Base-by-base conservation (phyloP, 2,329 filamentous ascomycete species). In the Helotiales sp. region DNA sequence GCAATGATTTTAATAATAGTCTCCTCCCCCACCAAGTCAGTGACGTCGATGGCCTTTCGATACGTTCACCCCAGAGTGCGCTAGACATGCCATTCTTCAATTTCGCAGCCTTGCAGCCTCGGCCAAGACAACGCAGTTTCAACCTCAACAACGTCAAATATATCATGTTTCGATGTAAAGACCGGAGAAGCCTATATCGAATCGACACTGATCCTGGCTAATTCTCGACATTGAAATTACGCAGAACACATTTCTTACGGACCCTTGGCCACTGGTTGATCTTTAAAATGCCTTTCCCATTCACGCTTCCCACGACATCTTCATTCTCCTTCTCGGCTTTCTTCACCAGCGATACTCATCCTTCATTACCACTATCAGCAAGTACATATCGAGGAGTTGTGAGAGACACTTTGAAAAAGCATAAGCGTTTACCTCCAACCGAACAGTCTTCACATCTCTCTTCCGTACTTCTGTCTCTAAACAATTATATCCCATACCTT, bases 271-370 rank as follows among this genome's bases (percentile, higher is more conserved):
- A 44, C 22, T 15, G 8, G 22, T 27, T 44, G 8, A 44, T 44
- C 22, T 25, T 22, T 38, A 25, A 42, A 17, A 98, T 98, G 95
- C 93, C 93, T 30, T 98, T 90, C 71, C 89, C 90, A 12, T 97
- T 96, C 70, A 77, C 84, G 10, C 84, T 98, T 30, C 93, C 95
- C 1, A 98, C 93, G 0, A 97, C 93, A 5, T 96, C 92, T 31
- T 84, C 88, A 54, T 88, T 96, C 70, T 87, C 90, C 52, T 93
- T 96, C 71, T 88, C 90, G 22, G 80, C 87, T 34, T 89, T 81
- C 73, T 88, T 96, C 74, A 82, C 77, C 67, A 93, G 89, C 69
- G 84, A 87, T 63, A 91, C 91, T 2, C 93, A 98, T 74, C 93
- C 95, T 3, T 96, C 93, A 0, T 81, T 99, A 40, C 91, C 92